phyloP scores from a whole-genome alignment of 352 stramenopile species.

The Phytophthora boehmeriae region DNA sequence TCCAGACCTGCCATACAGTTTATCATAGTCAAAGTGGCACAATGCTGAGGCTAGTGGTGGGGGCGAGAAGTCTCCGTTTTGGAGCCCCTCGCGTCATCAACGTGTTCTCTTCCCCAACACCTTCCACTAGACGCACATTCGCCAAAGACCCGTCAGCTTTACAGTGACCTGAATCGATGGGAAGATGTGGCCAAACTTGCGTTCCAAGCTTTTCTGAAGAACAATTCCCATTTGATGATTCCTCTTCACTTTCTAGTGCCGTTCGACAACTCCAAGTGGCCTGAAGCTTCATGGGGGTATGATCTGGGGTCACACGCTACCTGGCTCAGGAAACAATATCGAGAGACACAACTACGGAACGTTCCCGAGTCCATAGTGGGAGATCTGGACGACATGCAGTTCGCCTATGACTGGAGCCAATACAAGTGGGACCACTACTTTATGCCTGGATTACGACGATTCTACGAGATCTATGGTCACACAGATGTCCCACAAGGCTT shows the following conservation, averaged over 20 bases:
- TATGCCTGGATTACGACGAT: conserved; percentile 5
- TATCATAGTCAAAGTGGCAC: no score
- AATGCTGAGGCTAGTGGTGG: no score
- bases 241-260: conserved; percentile 12
- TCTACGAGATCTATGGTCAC: conserved; percentile 16
- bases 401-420: conserved; percentile 9
- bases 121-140: no score
- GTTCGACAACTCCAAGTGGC: not conserved
- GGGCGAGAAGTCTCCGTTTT: no score
- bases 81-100: no score
- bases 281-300: conserved; percentile 7
- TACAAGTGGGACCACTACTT: conserved; percentile 19
- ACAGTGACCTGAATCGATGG: no score
- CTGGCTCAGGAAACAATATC: conserved; percentile 12
- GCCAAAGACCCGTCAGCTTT: no score
- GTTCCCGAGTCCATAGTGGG: not conserved
- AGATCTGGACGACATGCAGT: conserved; percentile 14
- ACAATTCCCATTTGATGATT: conserved; percentile 9
- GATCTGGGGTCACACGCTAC: conserved; percentile 9
- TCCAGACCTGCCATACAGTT: no score
- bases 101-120: no score
- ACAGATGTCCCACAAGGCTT: conserved; percentile 69
- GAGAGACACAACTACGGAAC: not conserved
- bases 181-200: not conserved
- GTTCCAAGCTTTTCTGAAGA: conserved; percentile 14